phyloP scores from a whole-genome alignment of 1,284 basidiomycete genomes.

The Phaffia rhodozyma region DNA sequence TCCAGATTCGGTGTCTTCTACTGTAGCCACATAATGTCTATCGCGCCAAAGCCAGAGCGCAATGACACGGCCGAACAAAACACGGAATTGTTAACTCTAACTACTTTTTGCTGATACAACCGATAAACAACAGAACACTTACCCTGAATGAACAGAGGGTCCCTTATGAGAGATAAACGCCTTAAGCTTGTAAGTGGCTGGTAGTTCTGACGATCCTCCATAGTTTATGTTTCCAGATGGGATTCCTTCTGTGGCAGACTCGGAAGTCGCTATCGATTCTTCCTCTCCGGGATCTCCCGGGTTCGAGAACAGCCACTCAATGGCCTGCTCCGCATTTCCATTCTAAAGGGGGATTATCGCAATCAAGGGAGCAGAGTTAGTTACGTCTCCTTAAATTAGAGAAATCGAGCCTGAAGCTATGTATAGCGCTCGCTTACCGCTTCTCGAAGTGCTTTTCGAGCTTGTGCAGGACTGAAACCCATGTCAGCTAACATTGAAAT shows the following conservation, averaged over 20 bases:
- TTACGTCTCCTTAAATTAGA: background rate
- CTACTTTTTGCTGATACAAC: background rate
- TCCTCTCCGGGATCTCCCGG: slow-evolving; percentile 74
- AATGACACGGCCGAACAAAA: background rate
- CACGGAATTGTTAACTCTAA: slow-evolving; percentile 57
- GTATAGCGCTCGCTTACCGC: slow-evolving; percentile 45
- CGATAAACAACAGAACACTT: background rate
- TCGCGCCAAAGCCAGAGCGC: background rate
- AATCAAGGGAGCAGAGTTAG: background rate
- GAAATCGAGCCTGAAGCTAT: background rate
- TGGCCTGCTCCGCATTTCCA: slow-evolving; percentile 67
- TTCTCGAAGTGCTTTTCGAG: slow-evolving; percentile 73
- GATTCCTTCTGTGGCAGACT: slow-evolving; percentile 19
- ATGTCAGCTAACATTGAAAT: slow-evolving; percentile 70
- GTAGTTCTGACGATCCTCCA: slow-evolving; percentile 49
- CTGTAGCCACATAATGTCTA: slow-evolving; percentile 20
- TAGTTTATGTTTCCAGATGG: slow-evolving; percentile 23
- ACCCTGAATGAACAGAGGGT: slow-evolving; percentile 74
- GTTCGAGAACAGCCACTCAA: slow-evolving; percentile 96
- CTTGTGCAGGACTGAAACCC: slow-evolving; percentile 80
- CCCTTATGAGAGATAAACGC: slow-evolving; percentile 97
- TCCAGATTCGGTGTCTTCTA: slow-evolving; percentile 37
- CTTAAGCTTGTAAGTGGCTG: slow-evolving; percentile 68
- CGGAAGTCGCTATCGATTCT: slow-evolving; percentile 19
- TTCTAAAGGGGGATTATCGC: slow-evolving; percentile 37